These are phyloP conservation scores for Rhododendron griersonianum DNA, from an alignment of 148 eudicot genomes.

Conservation along the genomic window DNA sequence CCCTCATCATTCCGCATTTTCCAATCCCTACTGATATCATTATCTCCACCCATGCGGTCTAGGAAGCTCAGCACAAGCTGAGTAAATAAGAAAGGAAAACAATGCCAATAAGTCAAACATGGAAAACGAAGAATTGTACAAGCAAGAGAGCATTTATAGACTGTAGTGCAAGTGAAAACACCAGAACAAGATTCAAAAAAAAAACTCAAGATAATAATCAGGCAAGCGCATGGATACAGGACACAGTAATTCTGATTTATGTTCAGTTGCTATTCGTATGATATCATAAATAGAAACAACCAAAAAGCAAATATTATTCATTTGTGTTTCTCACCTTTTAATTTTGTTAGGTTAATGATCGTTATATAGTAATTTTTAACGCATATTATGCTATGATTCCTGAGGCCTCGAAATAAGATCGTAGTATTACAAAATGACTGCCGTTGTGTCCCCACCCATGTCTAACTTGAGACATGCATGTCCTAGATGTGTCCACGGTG, in stretches of 20 bases:
- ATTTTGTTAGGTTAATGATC: background rate
- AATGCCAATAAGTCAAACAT: background rate
- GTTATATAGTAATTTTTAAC: background rate
- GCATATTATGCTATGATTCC: background rate
- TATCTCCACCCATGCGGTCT: conserved; percentile 25
- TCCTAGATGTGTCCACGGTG: background rate
- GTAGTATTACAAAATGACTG: background rate
- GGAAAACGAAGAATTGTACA: background rate
- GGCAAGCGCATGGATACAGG: background rate
- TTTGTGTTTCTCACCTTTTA: background rate
- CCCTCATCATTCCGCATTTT: conserved; percentile 15
- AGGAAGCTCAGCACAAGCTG: conserved; percentile 46
- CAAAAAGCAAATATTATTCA: background rate
- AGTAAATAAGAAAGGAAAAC: background rate
- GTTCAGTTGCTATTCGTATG: background rate
- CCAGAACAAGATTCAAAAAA: background rate
- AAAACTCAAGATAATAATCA: background rate
- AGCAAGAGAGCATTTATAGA: background rate
- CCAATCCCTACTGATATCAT: conserved; percentile 22
- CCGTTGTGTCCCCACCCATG: background rate
- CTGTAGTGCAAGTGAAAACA: background rate
- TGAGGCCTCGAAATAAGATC: background rate
- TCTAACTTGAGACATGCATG: background rate
- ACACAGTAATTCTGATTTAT: background rate
- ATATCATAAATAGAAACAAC: background rate